Conservation (phyloP, 2,329 filamentous ascomycete genomes). For the Xylaria sp. region DNA sequence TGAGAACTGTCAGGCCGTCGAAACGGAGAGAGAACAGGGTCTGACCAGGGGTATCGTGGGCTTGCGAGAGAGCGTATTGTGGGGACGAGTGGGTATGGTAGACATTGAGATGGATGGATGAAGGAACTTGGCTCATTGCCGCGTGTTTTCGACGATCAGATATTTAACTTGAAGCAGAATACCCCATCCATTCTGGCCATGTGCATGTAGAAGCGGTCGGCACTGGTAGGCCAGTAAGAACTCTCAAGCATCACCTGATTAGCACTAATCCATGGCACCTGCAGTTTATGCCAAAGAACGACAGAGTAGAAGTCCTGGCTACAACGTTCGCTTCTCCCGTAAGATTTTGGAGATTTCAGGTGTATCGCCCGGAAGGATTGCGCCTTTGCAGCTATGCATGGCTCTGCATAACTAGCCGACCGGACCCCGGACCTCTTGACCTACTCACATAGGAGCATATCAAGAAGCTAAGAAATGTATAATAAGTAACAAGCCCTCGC, state of each 20-base stretch:
- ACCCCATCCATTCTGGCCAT: neutral
- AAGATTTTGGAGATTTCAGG: conserved; percentile 21
- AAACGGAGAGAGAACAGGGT: conserved; percentile 5
- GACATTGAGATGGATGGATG: conserved; percentile 13
- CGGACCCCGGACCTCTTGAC: neutral
- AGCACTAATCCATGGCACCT: neutral
- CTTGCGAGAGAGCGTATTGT: conserved; percentile 7
- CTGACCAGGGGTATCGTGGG: conserved; percentile 14
- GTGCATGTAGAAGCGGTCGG: neutral
- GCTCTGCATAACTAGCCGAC: neutral
- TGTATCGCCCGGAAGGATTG: conserved; percentile 22
- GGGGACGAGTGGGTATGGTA: conserved; percentile 21
- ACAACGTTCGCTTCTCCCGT: neutral
- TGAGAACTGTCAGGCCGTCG: conserved; percentile 19
- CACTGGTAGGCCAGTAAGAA: neutral
- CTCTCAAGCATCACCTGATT: neutral
- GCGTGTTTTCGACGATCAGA: conserved; percentile 14
- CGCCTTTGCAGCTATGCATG: conserved; percentile 13
- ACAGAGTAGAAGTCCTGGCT: neutral
- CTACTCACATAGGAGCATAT: neutral
- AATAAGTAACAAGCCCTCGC: conserved; percentile 1
- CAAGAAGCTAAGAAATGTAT: neutral
- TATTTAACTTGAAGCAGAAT: conserved; percentile 7
- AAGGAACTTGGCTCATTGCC: conserved; percentile 13
- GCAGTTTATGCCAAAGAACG: neutral